These are phyloP conservation scores for Malus sieversii DNA, from an alignment of 306 rosid genomes.

Conservation along the genomic window DNA sequence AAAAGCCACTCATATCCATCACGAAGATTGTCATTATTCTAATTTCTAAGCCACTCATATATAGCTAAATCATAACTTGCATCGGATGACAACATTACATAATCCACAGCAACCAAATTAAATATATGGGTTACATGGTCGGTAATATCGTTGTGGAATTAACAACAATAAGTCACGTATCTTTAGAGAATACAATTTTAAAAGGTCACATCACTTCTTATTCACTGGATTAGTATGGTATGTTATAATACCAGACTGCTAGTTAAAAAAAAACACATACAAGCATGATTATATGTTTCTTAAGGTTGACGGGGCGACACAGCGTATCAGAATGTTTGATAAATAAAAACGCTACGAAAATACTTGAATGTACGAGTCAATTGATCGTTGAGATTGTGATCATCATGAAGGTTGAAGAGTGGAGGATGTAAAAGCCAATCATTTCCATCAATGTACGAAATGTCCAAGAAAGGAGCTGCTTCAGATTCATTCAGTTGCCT, in stretches of 20 bases:
- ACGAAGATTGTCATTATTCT: too few relatives aligned
- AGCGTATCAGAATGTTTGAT: not conserved
- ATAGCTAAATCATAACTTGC: too few relatives aligned
- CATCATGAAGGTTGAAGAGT: not conserved
- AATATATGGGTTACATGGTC: too few relatives aligned
- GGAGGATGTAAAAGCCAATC: constrained; percentile 42
- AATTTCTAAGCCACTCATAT: too few relatives aligned
- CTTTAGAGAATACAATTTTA: too few relatives aligned
- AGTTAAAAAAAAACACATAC: not conserved
- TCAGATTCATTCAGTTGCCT: constrained; percentile 55
- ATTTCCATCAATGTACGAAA: constrained; percentile 49
- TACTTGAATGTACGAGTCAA: not conserved
- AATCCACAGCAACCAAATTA: too few relatives aligned
- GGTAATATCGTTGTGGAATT: too few relatives aligned
- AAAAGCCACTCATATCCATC: too few relatives aligned
- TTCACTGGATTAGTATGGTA: not conserved
- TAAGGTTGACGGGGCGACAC: too few relatives aligned
- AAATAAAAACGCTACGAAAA: not conserved
- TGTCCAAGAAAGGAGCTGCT: constrained; percentile 37
- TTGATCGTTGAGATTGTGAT: not conserved
- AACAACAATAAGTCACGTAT: too few relatives aligned
- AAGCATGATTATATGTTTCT: not conserved
- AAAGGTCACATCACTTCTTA: not conserved
- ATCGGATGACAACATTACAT: too few relatives aligned
- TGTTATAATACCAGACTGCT: not conserved